Conservation (phyloP, 176 grass and related monocot genomes). For the Saccharum spontaneum region DNA sequence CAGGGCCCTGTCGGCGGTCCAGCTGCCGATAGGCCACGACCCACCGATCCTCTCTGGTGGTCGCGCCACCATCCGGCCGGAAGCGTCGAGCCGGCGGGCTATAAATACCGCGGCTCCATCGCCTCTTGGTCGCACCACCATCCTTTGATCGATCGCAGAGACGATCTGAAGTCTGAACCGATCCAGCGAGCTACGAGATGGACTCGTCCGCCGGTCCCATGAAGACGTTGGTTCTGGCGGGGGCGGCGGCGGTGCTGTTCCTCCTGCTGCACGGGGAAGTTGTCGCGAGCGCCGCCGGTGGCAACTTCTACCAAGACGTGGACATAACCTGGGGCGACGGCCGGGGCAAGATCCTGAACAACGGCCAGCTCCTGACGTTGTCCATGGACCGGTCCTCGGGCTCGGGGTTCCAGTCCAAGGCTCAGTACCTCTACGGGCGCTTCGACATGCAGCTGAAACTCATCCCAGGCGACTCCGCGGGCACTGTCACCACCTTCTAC, state of each 20-base stretch:
- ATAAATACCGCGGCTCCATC: too few relatives aligned
- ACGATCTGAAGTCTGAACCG: too few relatives aligned
- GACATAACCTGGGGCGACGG: conserved; percentile 84
- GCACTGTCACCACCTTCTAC: conserved; percentile 78
- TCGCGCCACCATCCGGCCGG: too few relatives aligned
- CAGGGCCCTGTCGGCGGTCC: too few relatives aligned
- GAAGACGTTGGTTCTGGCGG: not conserved
- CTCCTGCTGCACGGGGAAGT: not conserved
- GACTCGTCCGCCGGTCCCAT: too few relatives aligned
- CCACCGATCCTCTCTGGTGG: too few relatives aligned
- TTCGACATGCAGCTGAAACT: conserved; percentile 82
- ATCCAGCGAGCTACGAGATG: too few relatives aligned
- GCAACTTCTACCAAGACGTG: conserved; percentile 64
- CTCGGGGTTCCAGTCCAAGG: conserved; percentile 68
- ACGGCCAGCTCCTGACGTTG: conserved; percentile 66
- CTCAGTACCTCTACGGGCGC: conserved; percentile 66
- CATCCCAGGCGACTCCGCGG: conserved; percentile 66
- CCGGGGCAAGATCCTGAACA: conserved; percentile 55
- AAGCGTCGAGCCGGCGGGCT: too few relatives aligned
- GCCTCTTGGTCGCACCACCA: too few relatives aligned
- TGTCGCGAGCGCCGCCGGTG: not conserved
- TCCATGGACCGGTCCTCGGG: conserved; percentile 66
- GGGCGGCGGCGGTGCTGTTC: too few relatives aligned
- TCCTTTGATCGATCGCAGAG: too few relatives aligned
- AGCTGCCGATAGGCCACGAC: too few relatives aligned